Base-by-base conservation (phyloP, 306 rosid genomes). In the Glycine soja region DNA sequence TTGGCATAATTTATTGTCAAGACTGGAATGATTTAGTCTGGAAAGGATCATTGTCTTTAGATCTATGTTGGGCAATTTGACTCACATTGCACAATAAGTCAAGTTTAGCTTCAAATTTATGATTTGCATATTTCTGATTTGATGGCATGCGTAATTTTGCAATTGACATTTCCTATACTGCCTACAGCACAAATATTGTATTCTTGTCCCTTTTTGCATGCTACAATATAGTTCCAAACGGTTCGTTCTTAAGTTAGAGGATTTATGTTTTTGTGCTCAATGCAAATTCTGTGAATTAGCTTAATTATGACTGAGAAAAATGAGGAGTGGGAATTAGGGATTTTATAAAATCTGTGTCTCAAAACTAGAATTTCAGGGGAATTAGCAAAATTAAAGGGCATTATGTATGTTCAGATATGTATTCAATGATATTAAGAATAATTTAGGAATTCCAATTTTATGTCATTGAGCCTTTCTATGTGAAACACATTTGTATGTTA, bases 261-360 rank as follows among this genome's bases (percentile, higher is more conserved):
- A 45, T 4, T 45, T 68, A 8, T 68, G 54, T 18, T 45, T 18
- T 19, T 59, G 38, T 59, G 15, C 34, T 75, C 58, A 59, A 12
- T 43, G 59, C 47, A 13, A 75, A 59, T 59, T 75, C 48, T 47
- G 13, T 47, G 61, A 76, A 43, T 74, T 57, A 7, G 42, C 40
- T 36, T 10, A 74, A 16, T 16, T 40, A 0, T 10, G 53, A 42
- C 62, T 57, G 3, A 54, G 54, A 62, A 45, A 19, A 75, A 24
- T 45, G 32, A 74, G 30, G 18, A 32, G 9, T 56, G 30, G 4
- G 1, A 5, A 15, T 7, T 8, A 53, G 51, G 65, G 36, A 53
- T 45, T 58, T 7, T 13, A 10, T 13, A 18, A 18, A 45, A 43
- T n/a, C 30, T 59, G n/a, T 59, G 51, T 52, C 78, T 73, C 76